Evolutionary conservation across 805 yeast genomes (phyloP).

Genomic region (Wickerhamiella nectarea): DNA sequence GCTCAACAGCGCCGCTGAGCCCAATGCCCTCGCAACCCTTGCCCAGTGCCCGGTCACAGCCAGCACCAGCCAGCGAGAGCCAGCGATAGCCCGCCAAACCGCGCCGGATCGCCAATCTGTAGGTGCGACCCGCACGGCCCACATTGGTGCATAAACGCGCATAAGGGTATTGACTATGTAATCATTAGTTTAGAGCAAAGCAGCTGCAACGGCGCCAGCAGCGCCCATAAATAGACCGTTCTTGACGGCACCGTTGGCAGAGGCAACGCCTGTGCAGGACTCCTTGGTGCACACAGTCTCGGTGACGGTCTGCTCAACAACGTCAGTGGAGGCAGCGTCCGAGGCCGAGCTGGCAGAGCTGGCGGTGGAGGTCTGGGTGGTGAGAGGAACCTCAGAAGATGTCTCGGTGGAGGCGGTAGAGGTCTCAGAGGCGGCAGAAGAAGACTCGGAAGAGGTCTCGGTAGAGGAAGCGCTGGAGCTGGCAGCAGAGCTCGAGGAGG

Average conservation of each 20-base stretch:
- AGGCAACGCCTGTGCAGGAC: conserved; percentile 9
- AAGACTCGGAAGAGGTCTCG: neutral
- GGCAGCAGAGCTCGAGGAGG: neutral
- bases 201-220: neutral
- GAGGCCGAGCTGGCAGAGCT: conserved; percentile 1
- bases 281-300: conserved; percentile 9
- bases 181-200: neutral
- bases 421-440: neutral
- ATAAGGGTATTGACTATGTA: no score
- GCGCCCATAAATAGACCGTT: conserved; percentile 3
- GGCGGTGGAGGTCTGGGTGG: conserved; percentile 2
- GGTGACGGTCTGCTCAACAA: conserved; percentile 8
- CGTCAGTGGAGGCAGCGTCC: neutral
- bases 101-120: no score
- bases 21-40: no score
- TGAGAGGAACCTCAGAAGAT: no score
- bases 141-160: no score
- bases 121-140: no score
- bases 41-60: no score
- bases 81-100: no score
- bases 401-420: conserved; percentile 2
- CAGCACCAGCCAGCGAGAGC: no score
- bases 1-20: no score
- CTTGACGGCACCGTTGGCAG: conserved; percentile 9
- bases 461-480: neutral